Evolutionary conservation across 805 yeast genomes (phyloP).

Genomic region (Saturnispora zaruensis): DNA sequence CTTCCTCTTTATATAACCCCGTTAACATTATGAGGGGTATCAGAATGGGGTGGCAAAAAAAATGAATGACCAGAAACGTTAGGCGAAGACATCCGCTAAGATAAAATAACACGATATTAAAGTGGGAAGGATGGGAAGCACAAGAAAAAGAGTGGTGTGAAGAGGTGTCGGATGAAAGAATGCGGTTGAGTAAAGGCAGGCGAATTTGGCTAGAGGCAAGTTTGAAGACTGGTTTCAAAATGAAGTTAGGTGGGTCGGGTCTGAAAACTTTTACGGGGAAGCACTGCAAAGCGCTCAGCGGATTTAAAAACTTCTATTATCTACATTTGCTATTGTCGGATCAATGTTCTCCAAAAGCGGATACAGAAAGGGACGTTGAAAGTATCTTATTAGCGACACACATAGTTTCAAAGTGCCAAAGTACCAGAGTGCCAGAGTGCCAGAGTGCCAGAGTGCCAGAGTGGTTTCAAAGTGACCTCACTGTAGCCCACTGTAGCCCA

Average conservation of each 20-base stretch:
- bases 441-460: too few relatives aligned
- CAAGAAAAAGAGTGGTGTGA: too few relatives aligned
- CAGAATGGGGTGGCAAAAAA: background rate
- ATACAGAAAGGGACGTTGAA: background rate
- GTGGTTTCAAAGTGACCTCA: too few relatives aligned
- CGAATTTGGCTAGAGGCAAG: too few relatives aligned
- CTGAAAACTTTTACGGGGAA: background rate
- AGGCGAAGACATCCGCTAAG: background rate
- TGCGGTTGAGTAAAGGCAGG: too few relatives aligned
- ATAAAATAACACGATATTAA: background rate
- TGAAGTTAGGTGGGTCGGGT: too few relatives aligned
- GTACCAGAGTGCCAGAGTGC: too few relatives aligned
- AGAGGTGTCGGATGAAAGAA: too few relatives aligned
- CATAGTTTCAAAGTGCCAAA: too few relatives aligned
- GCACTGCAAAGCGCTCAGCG: background rate
- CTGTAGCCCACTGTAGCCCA: too few relatives aligned
- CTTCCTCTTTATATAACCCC: background rate
- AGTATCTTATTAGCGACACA: too few relatives aligned
- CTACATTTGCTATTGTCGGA: background rate
- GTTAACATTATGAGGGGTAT: background rate
- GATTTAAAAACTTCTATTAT: background rate
- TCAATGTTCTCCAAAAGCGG: background rate
- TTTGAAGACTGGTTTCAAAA: too few relatives aligned
- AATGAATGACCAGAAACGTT: background rate
- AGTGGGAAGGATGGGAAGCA: background rate